A percentile compares a stretch with the other conserved stretches of the same genome.
phyloP scores from a whole-genome alignment of 495 filamentous ascomycete genomes.

The Aspergillus conjunctus region DNA sequence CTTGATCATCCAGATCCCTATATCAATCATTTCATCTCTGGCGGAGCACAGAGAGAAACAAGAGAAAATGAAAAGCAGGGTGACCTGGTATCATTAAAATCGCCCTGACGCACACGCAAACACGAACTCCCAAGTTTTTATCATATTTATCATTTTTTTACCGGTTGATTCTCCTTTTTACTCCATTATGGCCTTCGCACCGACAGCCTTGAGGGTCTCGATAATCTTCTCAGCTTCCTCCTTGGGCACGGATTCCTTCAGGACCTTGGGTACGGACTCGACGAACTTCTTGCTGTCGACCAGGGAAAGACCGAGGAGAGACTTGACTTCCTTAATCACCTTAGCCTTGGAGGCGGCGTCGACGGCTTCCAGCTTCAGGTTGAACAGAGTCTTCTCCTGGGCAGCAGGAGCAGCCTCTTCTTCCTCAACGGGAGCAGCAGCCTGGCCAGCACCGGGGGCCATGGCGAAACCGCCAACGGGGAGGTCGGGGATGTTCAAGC shows the following conservation, averaged over 20 bases:
- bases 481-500: conserved; percentile 96
- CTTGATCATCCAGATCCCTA: conserved; percentile 11
- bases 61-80: conserved; percentile 9
- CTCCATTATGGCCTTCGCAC: conserved; percentile 86
- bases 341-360: conserved; percentile 91
- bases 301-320: conserved; percentile 88
- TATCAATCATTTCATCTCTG: background rate
- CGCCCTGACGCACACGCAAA: conserved; percentile 9
- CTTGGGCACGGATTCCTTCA: conserved; percentile 98
- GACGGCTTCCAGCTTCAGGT: conserved; percentile 85
- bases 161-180: conserved; percentile 45
- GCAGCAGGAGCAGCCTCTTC: conserved; percentile 78
- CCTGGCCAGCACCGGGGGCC: conserved; percentile 56
- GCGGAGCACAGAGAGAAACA: conserved; percentile 7
- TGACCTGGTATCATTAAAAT: conserved; percentile 11
- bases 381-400: conserved; percentile 97
- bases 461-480: conserved; percentile 87
- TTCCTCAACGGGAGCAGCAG: conserved; percentile 76
- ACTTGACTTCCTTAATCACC: conserved; percentile 99
- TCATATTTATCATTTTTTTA: conserved; percentile 14
- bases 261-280: conserved; percentile 92
- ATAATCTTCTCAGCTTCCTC: conserved; percentile 99
- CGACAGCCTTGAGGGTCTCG: conserved; percentile 87
- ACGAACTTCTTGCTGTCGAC: conserved; percentile 99
- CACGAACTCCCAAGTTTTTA: conserved; percentile 10